Evolutionary conservation across 495 filamentous ascomycete genomes (phyloP), one percentile per base, ranked within the genome.

Genomic region (Aspergillus kassunensis): DNA sequence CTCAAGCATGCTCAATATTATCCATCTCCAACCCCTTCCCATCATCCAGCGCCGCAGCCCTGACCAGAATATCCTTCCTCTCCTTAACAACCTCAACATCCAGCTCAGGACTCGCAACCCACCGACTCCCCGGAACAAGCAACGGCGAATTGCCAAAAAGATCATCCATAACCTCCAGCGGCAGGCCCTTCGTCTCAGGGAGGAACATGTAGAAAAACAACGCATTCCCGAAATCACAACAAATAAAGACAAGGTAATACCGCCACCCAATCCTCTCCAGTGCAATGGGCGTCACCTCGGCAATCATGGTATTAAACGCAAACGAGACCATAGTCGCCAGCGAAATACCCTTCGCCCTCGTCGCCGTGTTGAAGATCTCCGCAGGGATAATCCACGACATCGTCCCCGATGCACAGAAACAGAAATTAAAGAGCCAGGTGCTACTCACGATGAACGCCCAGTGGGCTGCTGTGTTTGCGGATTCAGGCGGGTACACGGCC

Each of bases 261-360:
- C 56, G 56, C 67, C 72, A 80, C 5, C 68, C 64, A 31, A 75
- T 60, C 7, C 58, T 46, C 2, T 64, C 66, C 51, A 82, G 73
- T 10, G 76, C 80, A 24, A 75, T 68, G 24, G 68, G 69, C 11
- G 78, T 83, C 13, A 83, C 69, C 56, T 85, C 80, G 0, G 80
- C 79, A 55, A 85, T 83, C 69, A 85, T 74, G 3, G 81, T 83
- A 64, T 84, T 85, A 69, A 85, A 83, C 20, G 79, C 80, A 52
- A 84, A 84, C 25, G 66, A 72, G 25, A 62, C 68, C 81, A 84
- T 83, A 0, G 77, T 78, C 4, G 79, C 80, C 48, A 82, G 71
- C 4, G 77, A 77, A 5, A 85, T 79, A 50, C 79, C 80, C 53
- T 79, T 82, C 30, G 72, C 69, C n/a, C 81, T 72, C 2, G 78